These are phyloP conservation scores for Arxiozyma bovina DNA, from an alignment of 1,139 yeast genomes.

Conservation along the genomic window DNA sequence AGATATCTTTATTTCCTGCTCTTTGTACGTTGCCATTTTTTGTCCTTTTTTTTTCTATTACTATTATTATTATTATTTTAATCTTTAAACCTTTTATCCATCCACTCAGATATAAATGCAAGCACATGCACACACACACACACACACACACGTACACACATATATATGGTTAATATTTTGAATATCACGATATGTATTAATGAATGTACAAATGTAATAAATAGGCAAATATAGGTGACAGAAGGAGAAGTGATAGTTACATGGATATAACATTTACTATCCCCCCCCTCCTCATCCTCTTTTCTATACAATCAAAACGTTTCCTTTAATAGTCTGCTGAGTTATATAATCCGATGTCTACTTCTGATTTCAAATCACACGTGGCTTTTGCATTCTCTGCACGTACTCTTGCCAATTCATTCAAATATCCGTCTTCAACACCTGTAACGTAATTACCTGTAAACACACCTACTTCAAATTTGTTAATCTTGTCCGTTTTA, in stretches of 20 bases:
- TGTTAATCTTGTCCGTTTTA: conserved; percentile 37
- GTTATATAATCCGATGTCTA: conserved; percentile 83
- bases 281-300: too few relatives aligned
- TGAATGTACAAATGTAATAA: background rate
- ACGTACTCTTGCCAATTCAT: conserved; percentile 73
- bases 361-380: conserved; percentile 70
- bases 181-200: background rate
- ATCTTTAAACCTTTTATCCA: too few relatives aligned
- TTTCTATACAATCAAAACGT: background rate
- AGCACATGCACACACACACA: too few relatives aligned
- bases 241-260: background rate
- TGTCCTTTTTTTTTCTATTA: too few relatives aligned
- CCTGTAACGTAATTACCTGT: conserved; percentile 93
- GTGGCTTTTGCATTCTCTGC: conserved; percentile 60
- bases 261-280: background rate
- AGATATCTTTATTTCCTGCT: too few relatives aligned
- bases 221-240: background rate
- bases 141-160: background rate
- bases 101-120: too few relatives aligned
- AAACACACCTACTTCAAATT: conserved; percentile 94
- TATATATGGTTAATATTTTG: background rate
- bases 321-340: conserved; percentile 55
- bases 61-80: too few relatives aligned
- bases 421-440: conserved; percentile 70
- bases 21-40: too few relatives aligned